Conservation (phyloP, 371 early-diverging fungal species). For the Rhizopus delemar region DNA sequence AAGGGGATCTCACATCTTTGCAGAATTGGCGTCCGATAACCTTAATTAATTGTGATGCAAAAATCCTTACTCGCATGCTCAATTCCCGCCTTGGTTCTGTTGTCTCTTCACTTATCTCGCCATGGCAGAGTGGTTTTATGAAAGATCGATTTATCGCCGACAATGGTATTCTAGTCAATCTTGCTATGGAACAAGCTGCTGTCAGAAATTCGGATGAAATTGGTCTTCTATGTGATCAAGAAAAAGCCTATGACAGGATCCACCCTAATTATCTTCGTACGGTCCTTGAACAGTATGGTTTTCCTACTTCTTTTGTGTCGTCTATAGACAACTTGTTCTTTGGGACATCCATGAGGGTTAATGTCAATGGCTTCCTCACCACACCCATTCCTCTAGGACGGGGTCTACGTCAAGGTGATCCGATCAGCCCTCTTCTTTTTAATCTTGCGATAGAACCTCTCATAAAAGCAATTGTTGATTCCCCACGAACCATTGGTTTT, state of each 20-base stretch:
- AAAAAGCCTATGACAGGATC: slow-evolving; percentile 24
- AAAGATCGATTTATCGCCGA: slow-evolving; percentile 10
- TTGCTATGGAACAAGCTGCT: slow-evolving; percentile 11
- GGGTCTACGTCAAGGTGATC: slow-evolving; percentile 20
- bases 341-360: neutral
- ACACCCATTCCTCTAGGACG: neutral
- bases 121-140: slow-evolving; percentile 14
- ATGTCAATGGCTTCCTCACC: slow-evolving; percentile 5
- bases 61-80: slow-evolving; percentile 27
- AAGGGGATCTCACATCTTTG: slow-evolving; percentile 5
- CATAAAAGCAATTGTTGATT: neutral
- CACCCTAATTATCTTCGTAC: slow-evolving; percentile 8
- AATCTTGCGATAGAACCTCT: slow-evolving; percentile 18
- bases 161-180: slow-evolving; percentile 1
- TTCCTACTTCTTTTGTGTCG: neutral
- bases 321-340: neutral
- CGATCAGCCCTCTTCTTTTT: slow-evolving; percentile 15
- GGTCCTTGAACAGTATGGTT: slow-evolving; percentile 10
- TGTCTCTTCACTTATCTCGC: neutral
- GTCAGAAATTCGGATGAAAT: neutral
- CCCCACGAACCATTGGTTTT: neutral
- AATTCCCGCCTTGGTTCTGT: slow-evolving; percentile 1
- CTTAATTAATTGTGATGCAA: slow-evolving; percentile 30
- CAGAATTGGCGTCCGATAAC: slow-evolving; percentile 6
- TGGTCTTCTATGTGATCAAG: slow-evolving; percentile 18